Conservation (phyloP, 805 yeast species). For the Henningerozyma blattae region DNA sequence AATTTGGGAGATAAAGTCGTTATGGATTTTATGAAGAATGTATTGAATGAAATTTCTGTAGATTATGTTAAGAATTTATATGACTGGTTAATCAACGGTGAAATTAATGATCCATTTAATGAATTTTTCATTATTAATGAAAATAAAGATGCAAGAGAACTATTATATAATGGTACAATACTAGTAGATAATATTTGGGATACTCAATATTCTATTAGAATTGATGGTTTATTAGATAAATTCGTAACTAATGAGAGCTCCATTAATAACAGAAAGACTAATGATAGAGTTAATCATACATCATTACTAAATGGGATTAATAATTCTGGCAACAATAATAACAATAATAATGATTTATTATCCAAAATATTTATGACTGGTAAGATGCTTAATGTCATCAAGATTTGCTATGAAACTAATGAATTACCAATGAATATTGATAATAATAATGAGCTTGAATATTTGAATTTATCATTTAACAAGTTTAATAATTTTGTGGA, state of each 20-base stretch:
- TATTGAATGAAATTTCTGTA: conserved; percentile 47
- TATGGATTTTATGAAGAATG: conserved; percentile 32
- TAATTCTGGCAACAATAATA: conserved; percentile 27
- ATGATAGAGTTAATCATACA: too few relatives aligned
- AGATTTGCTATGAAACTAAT: conserved; percentile 20
- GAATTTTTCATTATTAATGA: conserved; percentile 64
- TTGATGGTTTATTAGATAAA: conserved; percentile 64
- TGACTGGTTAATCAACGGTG: conserved; percentile 70
- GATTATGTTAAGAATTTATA: conserved; percentile 60
- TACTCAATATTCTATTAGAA: conserved; percentile 58
- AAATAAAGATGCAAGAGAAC: conserved; percentile 7
- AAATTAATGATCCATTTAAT: conserved; percentile 61
- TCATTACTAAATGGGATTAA: too few relatives aligned
- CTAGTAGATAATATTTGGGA: conserved; percentile 36
- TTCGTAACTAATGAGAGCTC: too few relatives aligned
- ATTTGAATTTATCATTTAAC: background rate
- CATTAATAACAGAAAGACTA: too few relatives aligned
- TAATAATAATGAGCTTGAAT: conserved; percentile 1
- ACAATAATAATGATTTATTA: conserved; percentile 29
- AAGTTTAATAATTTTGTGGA: conserved; percentile 5
- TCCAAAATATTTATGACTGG: conserved; percentile 71
- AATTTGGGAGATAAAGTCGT: conserved; percentile 57
- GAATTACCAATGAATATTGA: conserved; percentile 13
- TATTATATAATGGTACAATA: background rate
- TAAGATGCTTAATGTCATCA: conserved; percentile 58